Evolutionary conservation across 441 rosid species (phyloP), one percentile per base, ranked within the genome.

Genomic region (Capsella rubella): DNA sequence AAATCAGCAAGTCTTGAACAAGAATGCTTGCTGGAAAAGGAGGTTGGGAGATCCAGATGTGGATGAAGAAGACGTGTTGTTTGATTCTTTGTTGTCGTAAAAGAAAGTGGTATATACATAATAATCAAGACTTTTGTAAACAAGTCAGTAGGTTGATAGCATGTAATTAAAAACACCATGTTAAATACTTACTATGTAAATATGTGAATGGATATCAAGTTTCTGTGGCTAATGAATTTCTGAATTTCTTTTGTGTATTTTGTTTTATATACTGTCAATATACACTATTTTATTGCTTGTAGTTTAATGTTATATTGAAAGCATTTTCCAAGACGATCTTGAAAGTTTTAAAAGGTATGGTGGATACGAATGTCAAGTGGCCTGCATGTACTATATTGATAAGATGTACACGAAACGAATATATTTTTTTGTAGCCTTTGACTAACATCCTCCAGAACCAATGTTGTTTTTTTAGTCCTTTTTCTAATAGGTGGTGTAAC

Each of bases 331-430:
- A 54, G 49, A 10, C 14, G 47, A 43, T 53, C 40, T 72, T 64
- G 56, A 32, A 32, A 43, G 13, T 59, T 51, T 37, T 60, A n/a
- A 53, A 53, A 56, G 65, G 40, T 32, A 46, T 47, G 57, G 64
- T 64, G 57, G 64, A 73, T 64, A 57, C 14, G 57, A 64, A 56
- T 65, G 37, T 67, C 78, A 74, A 74, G 67, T 58, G 78, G 73
- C 54, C 54, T 58, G 13, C 54, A 28, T 66, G 67, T 29, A 16
- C 18, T 16, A 15, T 47, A 21, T 21, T 21, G 25, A 21, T 21
- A 0, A 27, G 50, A 27, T 47, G 52, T 29, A 74, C 67, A 74
- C 78, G 73, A 58, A 66, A 37, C 40, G 40, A 37, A 37, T 58
- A 40, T 28, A 29, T 40, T 29, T n/a, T 66, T 61, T 42, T 29